Evolutionary conservation across 2,329 filamentous ascomycete genomes (phyloP), one percentile per base, ranked within the genome.

Genomic region (Epichloe uncinata): DNA sequence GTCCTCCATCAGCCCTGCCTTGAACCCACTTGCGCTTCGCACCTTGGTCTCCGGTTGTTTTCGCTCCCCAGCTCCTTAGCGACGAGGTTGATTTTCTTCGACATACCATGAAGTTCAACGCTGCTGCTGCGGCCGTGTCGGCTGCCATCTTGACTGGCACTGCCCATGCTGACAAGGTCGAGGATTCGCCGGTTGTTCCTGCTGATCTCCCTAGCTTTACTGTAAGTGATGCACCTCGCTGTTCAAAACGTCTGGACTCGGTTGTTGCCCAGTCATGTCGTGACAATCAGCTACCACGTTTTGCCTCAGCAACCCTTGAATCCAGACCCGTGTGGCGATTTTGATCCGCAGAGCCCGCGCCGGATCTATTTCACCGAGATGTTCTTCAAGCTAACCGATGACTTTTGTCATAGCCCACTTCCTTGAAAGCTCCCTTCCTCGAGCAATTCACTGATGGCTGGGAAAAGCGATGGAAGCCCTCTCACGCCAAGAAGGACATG

Each of bases 361-460:
- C 30, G 16, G 3, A 35, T 6, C 12, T 34, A 30, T 15, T n/a
- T 8, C 16, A 45, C 7, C 15, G 4, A 22, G 1, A 6, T 15
- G 13, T 20, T 16, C n/a, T 33, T 4, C 13, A 53, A 55, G 55
- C 61, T 60, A 51, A 63, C 54, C 22, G 16, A n/a, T n/a, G 45
- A 38, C 47, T 50, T 40, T 38, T 36, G 8, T 47, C 34, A 22
- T 63, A 98, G 91, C 90, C 93, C 53, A 87, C 89, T 57, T 78
- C 74, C 55, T 68, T 97, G 63, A 93, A 96, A 74, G 93, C 84
- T 59, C 87, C 89, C 53, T 98, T 98, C 80, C 74, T 97, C 57
- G 93, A 98, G 76, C 93, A 98, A 72, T 98, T 98, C 76, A 95
- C 87, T 71, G 86, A 94, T 60, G 90, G 87, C 72, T 97, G 91